Conservation (phyloP, 1,139 yeast species). For the Magnusiomyces starmeri region DNA sequence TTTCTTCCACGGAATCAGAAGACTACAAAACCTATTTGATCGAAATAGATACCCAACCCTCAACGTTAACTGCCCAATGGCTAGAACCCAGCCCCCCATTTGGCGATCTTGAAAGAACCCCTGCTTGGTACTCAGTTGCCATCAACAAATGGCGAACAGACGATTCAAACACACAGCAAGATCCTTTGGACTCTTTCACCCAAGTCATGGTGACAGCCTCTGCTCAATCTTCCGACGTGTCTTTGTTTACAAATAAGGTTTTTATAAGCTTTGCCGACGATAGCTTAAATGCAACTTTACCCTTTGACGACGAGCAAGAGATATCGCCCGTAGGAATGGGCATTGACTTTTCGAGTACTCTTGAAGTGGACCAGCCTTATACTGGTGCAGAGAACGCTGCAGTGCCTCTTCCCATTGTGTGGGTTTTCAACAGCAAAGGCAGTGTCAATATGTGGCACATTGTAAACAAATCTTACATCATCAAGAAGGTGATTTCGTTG, state of each 20-base stretch:
- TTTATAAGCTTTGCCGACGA: not conserved
- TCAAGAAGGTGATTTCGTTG: slow-evolving; percentile 3
- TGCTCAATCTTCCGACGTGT: not conserved
- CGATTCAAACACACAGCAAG: not conserved
- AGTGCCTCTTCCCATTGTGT: slow-evolving; percentile 54
- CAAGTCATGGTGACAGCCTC: not conserved
- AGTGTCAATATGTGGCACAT: slow-evolving; percentile 56
- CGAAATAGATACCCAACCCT: no score
- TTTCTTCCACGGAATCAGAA: no score
- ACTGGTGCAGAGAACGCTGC: slow-evolving; percentile 46
- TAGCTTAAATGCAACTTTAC: not conserved
- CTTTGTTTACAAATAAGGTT: not conserved
- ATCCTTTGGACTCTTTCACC: not conserved
- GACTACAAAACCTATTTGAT: no score
- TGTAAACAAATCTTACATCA: slow-evolving; percentile 31
- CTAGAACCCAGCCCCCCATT: not conserved
- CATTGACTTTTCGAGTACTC: slow-evolving; percentile 47
- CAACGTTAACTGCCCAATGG: no score
- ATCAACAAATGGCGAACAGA: not conserved
- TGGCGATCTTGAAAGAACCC: not conserved
- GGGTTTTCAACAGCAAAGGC: slow-evolving; percentile 59
- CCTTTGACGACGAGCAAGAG: slow-evolving; percentile 39
- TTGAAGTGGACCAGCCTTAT: slow-evolving; percentile 46
- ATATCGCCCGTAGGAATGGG: slow-evolving; percentile 64
- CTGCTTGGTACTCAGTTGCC: not conserved